Percentiles rank a stretch among this genome's conserved stretches.
phyloP scores from a whole-genome alignment of 805 yeast species.

The Kuraishia ogatae region DNA sequence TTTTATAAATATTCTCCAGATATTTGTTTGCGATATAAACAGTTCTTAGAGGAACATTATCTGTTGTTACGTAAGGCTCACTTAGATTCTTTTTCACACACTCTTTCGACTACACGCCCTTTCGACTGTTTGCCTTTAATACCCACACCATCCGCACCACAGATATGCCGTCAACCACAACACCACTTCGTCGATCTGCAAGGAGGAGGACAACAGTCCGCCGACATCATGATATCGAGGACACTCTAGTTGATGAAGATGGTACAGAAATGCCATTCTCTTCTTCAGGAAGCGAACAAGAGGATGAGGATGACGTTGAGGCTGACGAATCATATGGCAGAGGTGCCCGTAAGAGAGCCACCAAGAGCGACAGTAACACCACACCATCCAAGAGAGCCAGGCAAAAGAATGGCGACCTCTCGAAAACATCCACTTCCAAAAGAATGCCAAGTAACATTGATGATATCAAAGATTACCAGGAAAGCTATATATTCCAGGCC shows the following conservation, averaged over 20 bases:
- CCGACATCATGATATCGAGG: background rate
- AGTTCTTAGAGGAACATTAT: too few relatives aligned
- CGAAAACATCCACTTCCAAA: background rate
- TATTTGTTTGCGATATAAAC: too few relatives aligned
- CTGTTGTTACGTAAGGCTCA: too few relatives aligned
- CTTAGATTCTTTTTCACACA: too few relatives aligned
- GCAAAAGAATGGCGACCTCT: background rate
- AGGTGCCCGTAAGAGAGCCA: background rate
- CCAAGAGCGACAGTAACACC: background rate
- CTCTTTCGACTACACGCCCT: too few relatives aligned
- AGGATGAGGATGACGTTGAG: background rate
- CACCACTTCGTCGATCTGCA: background rate
- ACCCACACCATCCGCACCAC: too few relatives aligned
- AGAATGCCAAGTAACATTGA: conserved; percentile 19
- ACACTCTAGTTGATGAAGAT: background rate
- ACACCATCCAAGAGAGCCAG: background rate
- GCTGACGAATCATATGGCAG: background rate
- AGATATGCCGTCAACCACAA: background rate
- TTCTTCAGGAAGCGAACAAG: background rate
- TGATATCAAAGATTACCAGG: conserved; percentile 33
- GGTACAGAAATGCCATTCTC: background rate
- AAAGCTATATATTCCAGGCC: conserved; percentile 41
- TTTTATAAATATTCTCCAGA: too few relatives aligned
- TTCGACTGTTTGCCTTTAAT: too few relatives aligned
- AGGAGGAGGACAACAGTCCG: background rate